A percentile compares a stretch with the other conserved stretches of the same genome.
These are phyloP conservation scores for Cyphellophora europaea DNA, from an alignment of 2,329 filamentous ascomycete species.

Conservation along the genomic window DNA sequence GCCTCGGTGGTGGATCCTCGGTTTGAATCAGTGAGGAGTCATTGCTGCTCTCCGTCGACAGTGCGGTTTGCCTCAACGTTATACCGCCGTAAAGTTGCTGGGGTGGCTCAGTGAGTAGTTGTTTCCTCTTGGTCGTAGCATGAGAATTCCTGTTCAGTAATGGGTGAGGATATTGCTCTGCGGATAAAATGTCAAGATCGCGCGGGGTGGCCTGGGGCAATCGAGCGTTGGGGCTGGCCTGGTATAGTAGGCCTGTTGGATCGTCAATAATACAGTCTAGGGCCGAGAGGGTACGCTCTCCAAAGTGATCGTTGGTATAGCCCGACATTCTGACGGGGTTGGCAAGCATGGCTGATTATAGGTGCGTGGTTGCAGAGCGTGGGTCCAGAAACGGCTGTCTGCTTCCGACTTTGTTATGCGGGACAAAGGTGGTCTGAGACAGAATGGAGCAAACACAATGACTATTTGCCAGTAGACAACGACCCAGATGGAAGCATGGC, in stretches of 20 bases:
- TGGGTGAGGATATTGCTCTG: conserved; percentile 11
- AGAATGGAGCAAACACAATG: too few relatives aligned
- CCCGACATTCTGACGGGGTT: conserved; percentile 8
- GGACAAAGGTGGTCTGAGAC: too few relatives aligned
- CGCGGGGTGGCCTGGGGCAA: conserved; percentile 2
- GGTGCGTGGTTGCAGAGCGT: too few relatives aligned
- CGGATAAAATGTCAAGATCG: conserved; percentile 13
- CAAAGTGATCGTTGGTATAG: conserved; percentile 6
- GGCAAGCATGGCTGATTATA: too few relatives aligned
- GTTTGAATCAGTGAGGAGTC: conserved; percentile 9
- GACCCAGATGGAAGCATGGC: too few relatives aligned
- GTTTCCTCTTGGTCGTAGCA: conserved; percentile 9
- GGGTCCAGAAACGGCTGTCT: too few relatives aligned
- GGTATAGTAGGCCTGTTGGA: conserved; percentile 6
- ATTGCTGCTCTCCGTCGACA: conserved; percentile 1
- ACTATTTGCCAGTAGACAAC: too few relatives aligned
- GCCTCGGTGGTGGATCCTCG: conserved; percentile 4
- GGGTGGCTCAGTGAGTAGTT: neutral
- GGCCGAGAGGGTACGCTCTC: conserved; percentile 8
- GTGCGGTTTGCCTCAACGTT: conserved; percentile 1
- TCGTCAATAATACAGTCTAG: conserved; percentile 11
- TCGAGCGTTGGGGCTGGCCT: conserved; percentile 1
- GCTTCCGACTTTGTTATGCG: too few relatives aligned
- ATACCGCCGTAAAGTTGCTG: conserved; percentile 10
- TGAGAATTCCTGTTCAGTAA: conserved; percentile 6